A percentile compares a stretch with the other conserved stretches of the same genome.
Conservation (phyloP, 192 early-diverging fungal species). For the Mortierella alpina region DNA sequence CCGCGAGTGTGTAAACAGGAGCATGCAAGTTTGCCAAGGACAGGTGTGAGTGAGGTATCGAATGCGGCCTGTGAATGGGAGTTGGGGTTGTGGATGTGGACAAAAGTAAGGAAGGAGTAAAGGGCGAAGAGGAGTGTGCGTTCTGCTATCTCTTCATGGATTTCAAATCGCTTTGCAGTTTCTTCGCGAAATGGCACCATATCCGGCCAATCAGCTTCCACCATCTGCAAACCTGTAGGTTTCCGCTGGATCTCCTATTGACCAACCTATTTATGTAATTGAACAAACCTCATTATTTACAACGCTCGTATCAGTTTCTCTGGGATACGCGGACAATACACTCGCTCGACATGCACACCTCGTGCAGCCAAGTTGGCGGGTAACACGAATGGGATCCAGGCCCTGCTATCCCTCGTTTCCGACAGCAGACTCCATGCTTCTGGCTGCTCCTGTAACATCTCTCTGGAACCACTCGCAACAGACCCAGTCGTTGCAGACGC, state of each 20-base stretch:
- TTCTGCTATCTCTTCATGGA: too few species aligned
- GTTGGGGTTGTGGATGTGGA: neutral
- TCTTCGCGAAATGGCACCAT: conserved; percentile 24
- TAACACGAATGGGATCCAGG: conserved; percentile 19
- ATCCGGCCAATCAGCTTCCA: conserved; percentile 9
- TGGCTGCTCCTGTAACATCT: neutral
- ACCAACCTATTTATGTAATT: conserved; percentile 4
- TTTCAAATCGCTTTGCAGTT: neutral
- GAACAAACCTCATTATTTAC: conserved; percentile 4
- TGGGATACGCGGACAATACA: conserved; percentile 41
- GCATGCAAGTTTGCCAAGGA: too few species aligned
- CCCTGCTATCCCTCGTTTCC: conserved; percentile 23
- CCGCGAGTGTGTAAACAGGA: too few species aligned
- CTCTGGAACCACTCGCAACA: too few species aligned
- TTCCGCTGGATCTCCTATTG: neutral
- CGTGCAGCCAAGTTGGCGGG: conserved; percentile 24
- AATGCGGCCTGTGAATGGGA: too few species aligned
- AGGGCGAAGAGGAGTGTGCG: too few species aligned
- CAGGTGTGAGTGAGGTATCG: too few species aligned
- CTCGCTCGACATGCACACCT: conserved; percentile 13
- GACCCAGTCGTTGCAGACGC: neutral
- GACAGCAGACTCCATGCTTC: conserved; percentile 2
- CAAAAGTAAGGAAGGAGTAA: conserved; percentile 1
- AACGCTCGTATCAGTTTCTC: conserved; percentile 37
- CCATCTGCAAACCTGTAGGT: too few species aligned